Percentiles rank a stretch among this genome's conserved stretches.
Evolutionary conservation across 2,329 filamentous ascomycete genomes (phyloP).

Genomic region (Cladophialophora exuberans): DNA sequence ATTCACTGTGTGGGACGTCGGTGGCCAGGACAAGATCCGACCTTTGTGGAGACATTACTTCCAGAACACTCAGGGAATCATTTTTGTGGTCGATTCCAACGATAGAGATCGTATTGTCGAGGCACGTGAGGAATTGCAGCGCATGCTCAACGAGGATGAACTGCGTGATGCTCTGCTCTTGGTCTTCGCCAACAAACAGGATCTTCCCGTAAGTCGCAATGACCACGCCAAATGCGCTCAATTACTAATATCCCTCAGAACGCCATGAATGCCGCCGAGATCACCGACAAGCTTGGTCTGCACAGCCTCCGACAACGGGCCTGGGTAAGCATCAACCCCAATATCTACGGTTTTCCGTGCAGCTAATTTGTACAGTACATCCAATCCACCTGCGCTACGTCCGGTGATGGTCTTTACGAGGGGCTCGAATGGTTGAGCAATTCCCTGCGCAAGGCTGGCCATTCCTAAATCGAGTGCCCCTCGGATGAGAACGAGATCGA

Average conservation of each 20-base stretch:
- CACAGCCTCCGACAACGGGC: conserved; percentile 98
- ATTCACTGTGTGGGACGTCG: conserved; percentile 99
- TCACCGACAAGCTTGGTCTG: conserved; percentile 99
- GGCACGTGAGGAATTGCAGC: conserved; percentile 92
- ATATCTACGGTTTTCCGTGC: conserved; percentile 21
- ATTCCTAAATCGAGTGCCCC: conserved; percentile 43
- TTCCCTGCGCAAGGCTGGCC: conserved; percentile 73
- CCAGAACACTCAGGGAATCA: conserved; percentile 99
- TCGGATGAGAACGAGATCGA: background rate
- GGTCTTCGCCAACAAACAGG: conserved; percentile 99
- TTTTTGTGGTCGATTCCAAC: conserved; percentile 99
- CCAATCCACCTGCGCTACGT: conserved; percentile 98
- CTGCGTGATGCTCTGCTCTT: conserved; percentile 95
- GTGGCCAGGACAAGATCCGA: conserved; percentile 99
- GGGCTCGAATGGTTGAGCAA: conserved; percentile 92
- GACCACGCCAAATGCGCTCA: background rate
- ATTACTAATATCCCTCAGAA: conserved; percentile 62
- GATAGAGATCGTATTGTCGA: conserved; percentile 98
- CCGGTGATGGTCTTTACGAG: conserved; percentile 98
- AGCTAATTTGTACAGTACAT: conserved; percentile 71
- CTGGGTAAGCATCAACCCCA: conserved; percentile 71
- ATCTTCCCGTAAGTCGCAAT: conserved; percentile 78
- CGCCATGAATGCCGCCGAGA: conserved; percentile 99
- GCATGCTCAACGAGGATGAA: conserved; percentile 99
- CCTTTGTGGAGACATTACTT: conserved; percentile 99